Percentiles rank a stretch among this genome's conserved stretches.
These are phyloP conservation scores for Sutorius eximius DNA, from an alignment of 1,284 basidiomycete species.

Conservation along the genomic window DNA sequence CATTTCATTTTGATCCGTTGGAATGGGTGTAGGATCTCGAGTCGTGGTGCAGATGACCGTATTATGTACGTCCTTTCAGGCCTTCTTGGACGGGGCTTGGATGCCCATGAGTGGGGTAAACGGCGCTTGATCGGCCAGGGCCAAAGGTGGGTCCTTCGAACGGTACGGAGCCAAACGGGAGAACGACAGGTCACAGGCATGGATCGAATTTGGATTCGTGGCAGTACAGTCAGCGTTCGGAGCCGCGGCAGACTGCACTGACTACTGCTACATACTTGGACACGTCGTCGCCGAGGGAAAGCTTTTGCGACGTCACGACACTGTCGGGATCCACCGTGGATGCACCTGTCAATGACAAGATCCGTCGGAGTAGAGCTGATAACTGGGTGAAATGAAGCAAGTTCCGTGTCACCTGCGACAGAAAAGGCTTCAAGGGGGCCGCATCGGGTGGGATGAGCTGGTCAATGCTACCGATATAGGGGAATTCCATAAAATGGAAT, in stretches of 20 bases:
- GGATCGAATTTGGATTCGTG: not conserved
- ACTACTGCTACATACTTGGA: not conserved
- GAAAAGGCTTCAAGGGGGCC: not conserved
- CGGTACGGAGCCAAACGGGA: not conserved
- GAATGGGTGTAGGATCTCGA: not conserved
- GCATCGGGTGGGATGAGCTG: not conserved
- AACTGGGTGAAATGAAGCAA: not conserved
- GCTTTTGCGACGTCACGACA: slow-evolving; percentile 4
- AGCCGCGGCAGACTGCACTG: not conserved
- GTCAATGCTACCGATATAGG: not conserved
- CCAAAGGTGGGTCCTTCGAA: not conserved
- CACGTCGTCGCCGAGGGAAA: not conserved
- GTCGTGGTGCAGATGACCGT: not conserved
- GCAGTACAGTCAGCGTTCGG: no score
- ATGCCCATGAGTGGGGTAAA: not conserved
- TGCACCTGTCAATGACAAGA: not conserved
- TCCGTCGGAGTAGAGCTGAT: not conserved
- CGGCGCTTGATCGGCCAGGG: not conserved
- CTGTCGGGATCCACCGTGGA: not conserved
- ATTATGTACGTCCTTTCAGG: no score
- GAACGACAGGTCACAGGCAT: not conserved
- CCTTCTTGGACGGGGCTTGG: not conserved
- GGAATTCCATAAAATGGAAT: not conserved
- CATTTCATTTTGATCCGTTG: not conserved
- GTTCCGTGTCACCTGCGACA: not conserved